phyloP scores from a whole-genome alignment of 768 basidiomycete genomes.

The Termitomyces sp. region DNA sequence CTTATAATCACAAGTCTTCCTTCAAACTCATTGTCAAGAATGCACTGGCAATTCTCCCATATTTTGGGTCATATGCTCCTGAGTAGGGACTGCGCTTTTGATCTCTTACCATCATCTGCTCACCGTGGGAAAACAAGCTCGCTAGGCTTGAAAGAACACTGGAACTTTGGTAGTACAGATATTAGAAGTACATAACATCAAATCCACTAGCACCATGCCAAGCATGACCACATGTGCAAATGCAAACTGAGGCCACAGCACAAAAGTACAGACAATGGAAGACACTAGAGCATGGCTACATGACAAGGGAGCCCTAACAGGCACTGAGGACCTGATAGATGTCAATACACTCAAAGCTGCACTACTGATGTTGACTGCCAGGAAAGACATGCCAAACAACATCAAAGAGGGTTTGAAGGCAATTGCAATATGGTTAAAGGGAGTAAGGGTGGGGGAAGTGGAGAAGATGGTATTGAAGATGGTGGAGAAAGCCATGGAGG shows the following conservation, averaged over 20 bases:
- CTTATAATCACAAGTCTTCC: neutral
- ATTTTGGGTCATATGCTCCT: too few species aligned
- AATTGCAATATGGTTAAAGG: neutral
- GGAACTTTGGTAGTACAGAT: neutral
- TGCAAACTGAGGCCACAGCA: neutral
- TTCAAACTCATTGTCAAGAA: neutral
- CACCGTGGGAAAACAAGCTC: neutral
- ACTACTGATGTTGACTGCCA: neutral
- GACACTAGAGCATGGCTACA: neutral
- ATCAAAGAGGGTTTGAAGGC: neutral
- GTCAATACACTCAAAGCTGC: neutral
- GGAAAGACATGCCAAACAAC: neutral
- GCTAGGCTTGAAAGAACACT: neutral
- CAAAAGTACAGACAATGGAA: neutral
- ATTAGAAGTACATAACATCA: neutral
- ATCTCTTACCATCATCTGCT: neutral
- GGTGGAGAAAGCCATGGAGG: neutral
- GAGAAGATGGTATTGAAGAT: neutral
- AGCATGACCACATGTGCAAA: neutral
- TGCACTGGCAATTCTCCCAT: neutral
- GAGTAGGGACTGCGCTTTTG: neutral
- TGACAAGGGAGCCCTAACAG: neutral
- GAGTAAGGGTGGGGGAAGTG: neutral
- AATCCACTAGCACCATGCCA: neutral
- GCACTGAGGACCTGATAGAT: neutral